phyloP scores from a whole-genome alignment of 164 flowering plant species.

The Nymphaea colorata region DNA sequence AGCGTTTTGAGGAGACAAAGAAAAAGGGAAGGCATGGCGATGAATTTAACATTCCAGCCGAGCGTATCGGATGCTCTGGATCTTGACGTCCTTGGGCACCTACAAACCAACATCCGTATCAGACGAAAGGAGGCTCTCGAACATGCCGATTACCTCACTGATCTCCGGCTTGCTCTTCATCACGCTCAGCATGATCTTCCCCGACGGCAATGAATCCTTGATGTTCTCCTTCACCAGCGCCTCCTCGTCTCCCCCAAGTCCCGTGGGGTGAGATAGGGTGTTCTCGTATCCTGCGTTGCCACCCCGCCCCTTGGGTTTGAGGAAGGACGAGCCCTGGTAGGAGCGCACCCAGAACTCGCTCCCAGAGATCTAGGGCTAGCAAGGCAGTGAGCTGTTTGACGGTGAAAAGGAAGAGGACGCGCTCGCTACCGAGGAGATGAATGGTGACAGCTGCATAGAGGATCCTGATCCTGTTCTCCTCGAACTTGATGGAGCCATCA shows the following conservation, averaged over 20 bases:
- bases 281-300: conserved; percentile 90
- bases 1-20: conserved; percentile 8
- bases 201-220: conserved; percentile 57
- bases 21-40: no score
- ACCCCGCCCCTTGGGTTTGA: conserved; percentile 98
- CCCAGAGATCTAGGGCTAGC: conserved; percentile 64
- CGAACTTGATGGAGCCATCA: conserved; percentile 76
- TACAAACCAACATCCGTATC: conserved; percentile 97
- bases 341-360: conserved; percentile 83
- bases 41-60: conserved; percentile 64
- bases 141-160: conserved; percentile 87
- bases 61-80: conserved; percentile 90
- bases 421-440: conserved; percentile 92
- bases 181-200: conserved; percentile 71
- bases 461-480: conserved; percentile 90
- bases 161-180: conserved; percentile 77
- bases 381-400: conserved; percentile 85
- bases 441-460: conserved; percentile 95
- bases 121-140: conserved; percentile 89
- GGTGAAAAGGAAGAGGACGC: conserved; percentile 90
- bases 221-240: conserved; percentile 73
- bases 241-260: conserved; percentile 97
- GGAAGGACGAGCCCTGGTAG: conserved; percentile 85
- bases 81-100: conserved; percentile 87
- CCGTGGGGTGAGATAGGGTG: conserved; percentile 89